phyloP scores from a whole-genome alignment of 2,329 filamentous ascomycete species.

The Chrysosphaeria jannelii region DNA sequence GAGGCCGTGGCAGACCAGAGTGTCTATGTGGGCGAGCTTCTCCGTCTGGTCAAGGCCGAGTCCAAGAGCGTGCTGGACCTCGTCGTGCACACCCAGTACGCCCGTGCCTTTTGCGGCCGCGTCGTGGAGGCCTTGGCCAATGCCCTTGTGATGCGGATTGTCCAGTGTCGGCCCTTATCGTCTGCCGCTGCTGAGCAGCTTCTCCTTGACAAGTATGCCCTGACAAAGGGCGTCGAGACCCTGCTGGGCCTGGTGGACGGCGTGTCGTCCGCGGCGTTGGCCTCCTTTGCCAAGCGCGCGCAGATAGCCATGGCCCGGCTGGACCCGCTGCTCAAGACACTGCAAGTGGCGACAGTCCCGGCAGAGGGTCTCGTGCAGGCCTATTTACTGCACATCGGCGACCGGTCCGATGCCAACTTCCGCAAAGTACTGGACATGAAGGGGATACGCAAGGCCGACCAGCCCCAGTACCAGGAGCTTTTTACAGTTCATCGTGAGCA shows the following conservation, averaged over 20 bases:
- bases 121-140: slow-evolving; percentile 66
- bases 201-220: slow-evolving; percentile 77
- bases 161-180: slow-evolving; percentile 68
- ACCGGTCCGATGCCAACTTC: slow-evolving; percentile 85
- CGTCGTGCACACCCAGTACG: slow-evolving; percentile 76
- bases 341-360: slow-evolving; percentile 75
- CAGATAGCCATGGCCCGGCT: slow-evolving; percentile 60
- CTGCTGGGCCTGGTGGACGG: slow-evolving; percentile 33
- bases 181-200: slow-evolving; percentile 93
- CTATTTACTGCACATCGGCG: slow-evolving; percentile 87
- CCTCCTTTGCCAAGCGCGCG: slow-evolving; percentile 57
- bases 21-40: slow-evolving; percentile 59
- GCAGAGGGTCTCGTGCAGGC: slow-evolving; percentile 88
- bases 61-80: slow-evolving; percentile 45
- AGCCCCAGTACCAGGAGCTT: slow-evolving; percentile 56
- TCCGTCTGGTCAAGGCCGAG: slow-evolving; percentile 40
- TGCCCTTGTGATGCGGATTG: slow-evolving; percentile 55
- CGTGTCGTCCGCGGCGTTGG: slow-evolving; percentile 4
- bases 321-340: slow-evolving; percentile 78
- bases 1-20: slow-evolving; percentile 85
- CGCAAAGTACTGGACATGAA: slow-evolving; percentile 88
- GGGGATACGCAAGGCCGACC: slow-evolving; percentile 62
- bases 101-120: slow-evolving; percentile 81
- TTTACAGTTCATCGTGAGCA: slow-evolving; percentile 58
- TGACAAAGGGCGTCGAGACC: slow-evolving; percentile 50